Percentiles rank a stretch among this genome's conserved stretches.
phyloP scores from a whole-genome alignment of 208 protist species.

The Acanthamoeba lenticulata region DNA sequence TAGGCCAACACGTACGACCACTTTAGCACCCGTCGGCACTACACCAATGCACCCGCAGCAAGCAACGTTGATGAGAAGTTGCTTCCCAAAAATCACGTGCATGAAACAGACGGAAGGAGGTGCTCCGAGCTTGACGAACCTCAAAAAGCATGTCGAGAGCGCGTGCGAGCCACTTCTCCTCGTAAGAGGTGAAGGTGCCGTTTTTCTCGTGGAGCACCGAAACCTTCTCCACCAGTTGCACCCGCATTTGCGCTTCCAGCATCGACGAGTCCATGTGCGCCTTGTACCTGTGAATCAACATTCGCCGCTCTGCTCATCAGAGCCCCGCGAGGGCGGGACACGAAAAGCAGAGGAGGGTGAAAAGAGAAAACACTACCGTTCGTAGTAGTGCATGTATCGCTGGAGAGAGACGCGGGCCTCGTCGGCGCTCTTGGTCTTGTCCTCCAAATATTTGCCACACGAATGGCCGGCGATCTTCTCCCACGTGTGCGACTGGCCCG shows the following conservation, averaged over 20 bases:
- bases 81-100: too few species aligned
- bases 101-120: too few species aligned
- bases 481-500: background rate
- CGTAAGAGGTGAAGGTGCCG: constrained; percentile 10
- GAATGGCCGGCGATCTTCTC: constrained; percentile 7
- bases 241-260: background rate
- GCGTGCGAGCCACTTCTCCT: constrained; percentile 41
- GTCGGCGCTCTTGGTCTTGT: constrained; percentile 9
- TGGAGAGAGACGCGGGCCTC: constrained; percentile 19
- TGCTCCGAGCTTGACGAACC: background rate
- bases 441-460: constrained; percentile 40
- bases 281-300: background rate
- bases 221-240: background rate
- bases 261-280: constrained; percentile 22
- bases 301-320: too few species aligned
- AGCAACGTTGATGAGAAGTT: background rate
- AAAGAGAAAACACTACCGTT: too few species aligned
- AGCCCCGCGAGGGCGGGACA: too few species aligned
- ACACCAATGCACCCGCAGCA: too few species aligned
- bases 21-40: constrained; percentile 46
- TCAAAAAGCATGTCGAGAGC: constrained; percentile 56
- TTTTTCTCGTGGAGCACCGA: background rate
- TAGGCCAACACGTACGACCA: constrained; percentile 51
- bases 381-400: constrained; percentile 47
- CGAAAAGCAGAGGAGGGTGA: too few species aligned